Evolutionary conservation across 345 rosid species (phyloP).

Genomic region (Populus pruinosa): DNA sequence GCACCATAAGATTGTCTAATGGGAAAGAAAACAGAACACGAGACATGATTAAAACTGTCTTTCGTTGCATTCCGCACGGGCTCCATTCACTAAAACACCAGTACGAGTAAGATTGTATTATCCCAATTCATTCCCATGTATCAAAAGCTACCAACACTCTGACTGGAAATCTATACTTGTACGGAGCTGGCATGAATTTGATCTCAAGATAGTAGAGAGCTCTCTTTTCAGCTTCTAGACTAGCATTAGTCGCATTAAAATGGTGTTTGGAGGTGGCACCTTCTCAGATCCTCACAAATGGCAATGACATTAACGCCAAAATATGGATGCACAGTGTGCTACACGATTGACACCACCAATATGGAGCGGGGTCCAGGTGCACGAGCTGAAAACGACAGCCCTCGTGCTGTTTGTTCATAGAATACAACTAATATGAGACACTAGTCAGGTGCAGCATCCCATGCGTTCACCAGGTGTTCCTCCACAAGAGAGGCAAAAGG

Average conservation of each 20-base stretch:
- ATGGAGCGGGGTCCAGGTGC: slow-evolving; percentile 17
- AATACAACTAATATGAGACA: not conserved
- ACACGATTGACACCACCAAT: not conserved
- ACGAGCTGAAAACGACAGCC: slow-evolving; percentile 12
- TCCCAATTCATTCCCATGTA: not conserved
- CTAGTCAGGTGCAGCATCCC: not conserved
- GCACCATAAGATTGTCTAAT: not conserved
- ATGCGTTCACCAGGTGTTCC: slow-evolving; percentile 3
- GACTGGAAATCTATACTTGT: not conserved
- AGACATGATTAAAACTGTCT: too few relatives aligned
- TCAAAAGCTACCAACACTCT: not conserved
- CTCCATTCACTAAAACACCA: not conserved
- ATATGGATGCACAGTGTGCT: not conserved
- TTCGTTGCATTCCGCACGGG: not conserved
- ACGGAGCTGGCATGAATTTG: not conserved
- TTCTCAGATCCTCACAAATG: not conserved
- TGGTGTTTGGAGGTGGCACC: not conserved
- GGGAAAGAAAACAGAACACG: not conserved
- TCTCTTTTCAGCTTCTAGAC: not conserved
- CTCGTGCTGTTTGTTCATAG: slow-evolving; percentile 16
- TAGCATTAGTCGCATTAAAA: not conserved
- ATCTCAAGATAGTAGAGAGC: not conserved
- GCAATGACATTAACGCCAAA: not conserved
- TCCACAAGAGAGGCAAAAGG: not conserved
- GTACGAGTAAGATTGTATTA: not conserved